These are phyloP conservation scores for Sclerotinia sclerotiorum DNA, from an alignment of 2,329 filamentous ascomycete genomes.

Conservation along the genomic window DNA sequence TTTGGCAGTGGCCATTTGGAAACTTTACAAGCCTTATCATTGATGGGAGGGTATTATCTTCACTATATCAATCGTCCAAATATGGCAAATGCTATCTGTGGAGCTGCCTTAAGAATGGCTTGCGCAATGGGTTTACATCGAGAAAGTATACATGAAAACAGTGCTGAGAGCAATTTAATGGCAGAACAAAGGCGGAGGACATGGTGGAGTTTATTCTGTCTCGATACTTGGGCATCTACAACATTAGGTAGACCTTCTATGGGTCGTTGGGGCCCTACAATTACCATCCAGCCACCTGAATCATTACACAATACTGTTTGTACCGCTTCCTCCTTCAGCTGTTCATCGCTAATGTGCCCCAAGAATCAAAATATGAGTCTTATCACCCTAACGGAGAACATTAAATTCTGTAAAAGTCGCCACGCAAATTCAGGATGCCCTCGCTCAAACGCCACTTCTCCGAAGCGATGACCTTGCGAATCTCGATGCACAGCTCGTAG, in stretches of 20 bases:
- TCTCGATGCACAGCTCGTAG: conserved; percentile 66
- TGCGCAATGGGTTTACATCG: conserved; percentile 70
- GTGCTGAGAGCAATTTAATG: conserved; percentile 40
- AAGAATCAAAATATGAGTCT: conserved; percentile 59
- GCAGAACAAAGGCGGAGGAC: conserved; percentile 64
- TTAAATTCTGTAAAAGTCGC: conserved; percentile 79
- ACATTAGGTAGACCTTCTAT: conserved; percentile 70
- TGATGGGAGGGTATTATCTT: conserved; percentile 74
- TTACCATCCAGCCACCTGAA: conserved; percentile 63
- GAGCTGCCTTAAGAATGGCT: conserved; percentile 72
- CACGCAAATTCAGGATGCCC: conserved; percentile 72
- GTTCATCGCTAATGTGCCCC: neutral
- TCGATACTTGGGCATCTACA: conserved; percentile 72
- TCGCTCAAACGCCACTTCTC: conserved; percentile 68
- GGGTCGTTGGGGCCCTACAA: conserved; percentile 65
- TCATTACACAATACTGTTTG: conserved; percentile 38
- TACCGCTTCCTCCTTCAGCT: neutral
- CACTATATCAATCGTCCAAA: conserved; percentile 78
- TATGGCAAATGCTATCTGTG: conserved; percentile 71
- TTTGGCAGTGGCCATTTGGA: conserved; percentile 72
- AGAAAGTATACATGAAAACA: conserved; percentile 49
- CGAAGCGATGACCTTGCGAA: conserved; percentile 64
- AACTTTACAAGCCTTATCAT: conserved; percentile 67
- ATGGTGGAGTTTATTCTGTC: conserved; percentile 74
- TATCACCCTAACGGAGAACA: conserved; percentile 71